These are phyloP conservation scores for Phytopythium sindhum DNA, from an alignment of 352 stramenopile species.

Conservation along the genomic window DNA sequence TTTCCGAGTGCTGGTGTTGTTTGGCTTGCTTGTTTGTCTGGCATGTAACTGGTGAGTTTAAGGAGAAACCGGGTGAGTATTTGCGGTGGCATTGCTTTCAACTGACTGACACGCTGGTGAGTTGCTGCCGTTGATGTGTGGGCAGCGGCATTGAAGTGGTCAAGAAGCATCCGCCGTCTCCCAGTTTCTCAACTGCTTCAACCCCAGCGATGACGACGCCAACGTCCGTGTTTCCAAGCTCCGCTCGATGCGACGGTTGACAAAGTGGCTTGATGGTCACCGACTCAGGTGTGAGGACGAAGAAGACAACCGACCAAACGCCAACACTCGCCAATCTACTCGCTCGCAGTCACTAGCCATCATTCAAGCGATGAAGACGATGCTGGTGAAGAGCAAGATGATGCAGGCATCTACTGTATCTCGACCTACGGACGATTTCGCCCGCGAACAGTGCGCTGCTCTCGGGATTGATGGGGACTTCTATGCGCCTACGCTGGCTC, in stretches of 20 bases:
- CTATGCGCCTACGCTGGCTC: constrained; percentile 10
- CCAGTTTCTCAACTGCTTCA: not conserved
- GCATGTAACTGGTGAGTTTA: not conserved
- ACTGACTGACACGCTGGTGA: not conserved
- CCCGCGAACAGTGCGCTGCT: constrained; percentile 12
- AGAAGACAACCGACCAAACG: not conserved
- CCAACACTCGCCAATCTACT: not conserved
- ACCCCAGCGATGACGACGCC: not conserved
- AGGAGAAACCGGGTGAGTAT: not conserved
- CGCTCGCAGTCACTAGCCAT: not conserved
- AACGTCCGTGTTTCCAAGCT: not conserved
- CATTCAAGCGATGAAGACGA: not conserved
- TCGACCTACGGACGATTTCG: constrained; percentile 6
- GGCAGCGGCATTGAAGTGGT: not conserved
- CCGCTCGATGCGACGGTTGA: constrained; percentile 4
- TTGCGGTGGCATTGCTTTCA: not conserved
- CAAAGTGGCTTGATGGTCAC: not conserved
- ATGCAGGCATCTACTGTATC: constrained; percentile 1
- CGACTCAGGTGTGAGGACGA: not conserved
- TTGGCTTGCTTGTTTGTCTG: not conserved
- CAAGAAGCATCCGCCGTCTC: not conserved
- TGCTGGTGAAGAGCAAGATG: not conserved
- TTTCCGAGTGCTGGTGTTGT: not conserved
- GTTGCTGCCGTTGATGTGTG: not conserved
- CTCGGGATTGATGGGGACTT: constrained; percentile 13